Base-by-base conservation (phyloP, 2,329 filamentous ascomycete genomes). In the Penicillium expansum region DNA sequence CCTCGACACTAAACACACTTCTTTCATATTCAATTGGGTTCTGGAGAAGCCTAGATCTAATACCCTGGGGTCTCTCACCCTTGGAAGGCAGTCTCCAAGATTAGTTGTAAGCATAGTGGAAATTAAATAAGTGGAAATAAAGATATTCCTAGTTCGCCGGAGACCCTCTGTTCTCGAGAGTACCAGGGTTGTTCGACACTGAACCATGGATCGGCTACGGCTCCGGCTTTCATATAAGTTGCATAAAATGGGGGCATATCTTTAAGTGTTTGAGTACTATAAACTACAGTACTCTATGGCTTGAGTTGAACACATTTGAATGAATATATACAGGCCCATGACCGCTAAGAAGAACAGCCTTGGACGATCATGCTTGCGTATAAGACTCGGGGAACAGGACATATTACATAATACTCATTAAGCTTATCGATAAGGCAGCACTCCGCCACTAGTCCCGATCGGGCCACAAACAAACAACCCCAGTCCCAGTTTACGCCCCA, bases 351-450 rank as follows among this genome's bases (percentile, higher is more conserved):
- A 14, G 18, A 33, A 35, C n/a, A n/a, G 18, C 9, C 4, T 18
- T 43, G 41, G 27, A 24, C 14, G 18, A n/a, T 35, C 43, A 16
- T 2, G 18, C 18, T 45, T 32, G 14, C 8, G 16, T 16, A 16
- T 2, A 11, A 48, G 33, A 49, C 16, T 49, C 18, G 35, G 35
- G 18, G 18, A 22, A 24, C 24, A 32, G 10, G 35, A 18, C 7
- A 27, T 20, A 54, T 60, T 47, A 60, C 53, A 55, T 59, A 62
- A 63, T 39, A 54, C 52, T 50, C 60, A 68, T 70, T 73, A 74
- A 74, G 72, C 72, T 76, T 76, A 76, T 75, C 74, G 74, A 76
- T 76, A 76, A 73, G 62, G 14, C 33, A 30, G 10, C 20, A 41
- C 49, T 44, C 59, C 48, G 20, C 29, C 67, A 60, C 74, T 76